phyloP scores from a whole-genome alignment of 1,284 basidiomycete genomes.

The Violaceomyces palustris region DNA sequence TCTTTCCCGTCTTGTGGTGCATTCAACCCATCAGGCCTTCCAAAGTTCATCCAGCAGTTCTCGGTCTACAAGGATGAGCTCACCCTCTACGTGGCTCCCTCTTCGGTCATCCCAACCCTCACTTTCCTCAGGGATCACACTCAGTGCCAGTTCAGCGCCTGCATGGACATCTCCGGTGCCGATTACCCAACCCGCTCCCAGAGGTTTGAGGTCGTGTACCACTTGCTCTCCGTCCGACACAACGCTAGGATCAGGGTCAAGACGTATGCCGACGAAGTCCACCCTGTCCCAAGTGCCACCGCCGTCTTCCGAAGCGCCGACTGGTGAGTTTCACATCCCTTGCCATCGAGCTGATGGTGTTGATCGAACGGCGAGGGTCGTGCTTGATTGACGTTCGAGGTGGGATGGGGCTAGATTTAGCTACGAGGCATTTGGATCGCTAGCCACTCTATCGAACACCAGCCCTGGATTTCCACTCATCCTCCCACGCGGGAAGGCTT shows the following conservation, averaged over 20 bases:
- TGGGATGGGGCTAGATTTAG: too few species aligned
- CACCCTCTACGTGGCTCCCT: constrained; percentile 79
- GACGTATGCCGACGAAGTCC: constrained; percentile 94
- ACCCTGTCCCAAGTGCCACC: constrained; percentile 79
- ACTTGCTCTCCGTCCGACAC: constrained; percentile 75
- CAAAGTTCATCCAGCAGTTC: constrained; percentile 51
- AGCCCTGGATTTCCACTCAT: too few species aligned
- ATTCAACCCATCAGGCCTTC: constrained; percentile 40
- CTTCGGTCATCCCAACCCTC: constrained; percentile 75
- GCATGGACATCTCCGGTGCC: constrained; percentile 90
- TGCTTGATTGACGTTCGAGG: too few species aligned
- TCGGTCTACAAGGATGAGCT: constrained; percentile 82
- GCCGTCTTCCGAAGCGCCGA: constrained; percentile 84
- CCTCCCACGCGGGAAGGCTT: too few species aligned
- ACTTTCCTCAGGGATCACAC: constrained; percentile 94
- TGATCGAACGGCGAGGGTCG: too few species aligned
- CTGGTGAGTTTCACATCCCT: constrained; percentile 60
- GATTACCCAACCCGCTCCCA: constrained; percentile 91
- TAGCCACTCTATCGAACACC: too few species aligned
- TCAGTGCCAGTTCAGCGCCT: constrained; percentile 87
- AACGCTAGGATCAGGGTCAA: constrained; percentile 83
- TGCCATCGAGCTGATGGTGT: too few species aligned
- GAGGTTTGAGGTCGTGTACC: constrained; percentile 96
- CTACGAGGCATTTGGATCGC: too few species aligned
- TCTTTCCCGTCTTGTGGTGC: neutral